These are phyloP conservation scores for Clonostachys solani DNA, from an alignment of 2,329 filamentous ascomycete species.

Conservation along the genomic window DNA sequence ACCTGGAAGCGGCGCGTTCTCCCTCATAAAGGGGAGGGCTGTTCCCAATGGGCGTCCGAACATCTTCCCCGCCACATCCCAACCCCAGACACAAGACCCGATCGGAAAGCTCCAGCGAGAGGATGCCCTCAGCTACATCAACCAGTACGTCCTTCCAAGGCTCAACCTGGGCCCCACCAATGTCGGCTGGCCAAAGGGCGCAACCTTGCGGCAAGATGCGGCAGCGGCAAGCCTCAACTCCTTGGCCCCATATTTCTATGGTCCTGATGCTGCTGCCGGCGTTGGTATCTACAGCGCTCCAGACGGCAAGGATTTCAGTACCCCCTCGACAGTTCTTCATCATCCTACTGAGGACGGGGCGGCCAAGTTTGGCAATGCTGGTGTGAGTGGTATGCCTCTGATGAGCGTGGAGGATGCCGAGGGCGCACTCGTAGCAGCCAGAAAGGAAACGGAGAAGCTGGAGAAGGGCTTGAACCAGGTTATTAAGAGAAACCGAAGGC, in stretches of 20 bases:
- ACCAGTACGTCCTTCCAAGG: slow-evolving; percentile 62
- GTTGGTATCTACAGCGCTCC: slow-evolving; percentile 37
- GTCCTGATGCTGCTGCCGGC: slow-evolving; percentile 36
- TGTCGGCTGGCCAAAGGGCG: slow-evolving; percentile 30
- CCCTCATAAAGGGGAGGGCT: slow-evolving; percentile 58
- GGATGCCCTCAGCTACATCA: slow-evolving; percentile 64
- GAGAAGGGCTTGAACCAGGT: slow-evolving; percentile 58
- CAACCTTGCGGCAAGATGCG: slow-evolving; percentile 33
- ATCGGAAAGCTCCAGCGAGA: slow-evolving; percentile 63
- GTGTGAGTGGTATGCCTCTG: slow-evolving; percentile 40
- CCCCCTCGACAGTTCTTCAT: not conserved
- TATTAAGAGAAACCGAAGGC: slow-evolving; percentile 54
- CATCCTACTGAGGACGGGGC: not conserved
- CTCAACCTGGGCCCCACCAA: slow-evolving; percentile 49
- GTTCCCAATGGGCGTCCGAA: slow-evolving; percentile 60
- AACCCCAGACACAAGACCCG: slow-evolving; percentile 48
- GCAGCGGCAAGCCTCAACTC: slow-evolving; percentile 48
- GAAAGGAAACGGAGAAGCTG: slow-evolving; percentile 56
- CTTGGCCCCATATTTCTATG: slow-evolving; percentile 53
- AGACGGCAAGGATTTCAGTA: slow-evolving; percentile 16
- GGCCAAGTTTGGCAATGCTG: slow-evolving; percentile 6
- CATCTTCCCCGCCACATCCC: slow-evolving; percentile 50
- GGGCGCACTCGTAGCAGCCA: slow-evolving; percentile 42
- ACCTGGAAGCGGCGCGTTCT: slow-evolving; percentile 50
- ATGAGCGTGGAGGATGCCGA: slow-evolving; percentile 63